Base-by-base conservation (phyloP, 1,139 yeast species). In the Geotrichum australiense region DNA sequence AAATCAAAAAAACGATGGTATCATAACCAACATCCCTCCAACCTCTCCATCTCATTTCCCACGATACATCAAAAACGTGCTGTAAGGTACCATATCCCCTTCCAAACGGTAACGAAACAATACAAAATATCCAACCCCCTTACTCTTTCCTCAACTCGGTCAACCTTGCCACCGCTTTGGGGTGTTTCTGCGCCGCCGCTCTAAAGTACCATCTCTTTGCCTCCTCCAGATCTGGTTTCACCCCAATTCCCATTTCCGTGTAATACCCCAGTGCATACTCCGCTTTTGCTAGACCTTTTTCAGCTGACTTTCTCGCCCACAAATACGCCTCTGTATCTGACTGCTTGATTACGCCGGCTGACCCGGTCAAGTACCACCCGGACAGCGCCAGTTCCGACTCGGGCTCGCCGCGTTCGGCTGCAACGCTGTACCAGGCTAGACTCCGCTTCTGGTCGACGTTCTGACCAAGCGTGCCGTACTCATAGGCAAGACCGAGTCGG, bases 321-420 rank as follows among this genome's bases (percentile, higher is more conserved):
- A 81, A 66, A 46, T 82, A 79, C 0, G 96, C 95, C 59, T 83
- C 80, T 35, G 78, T 78, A 41, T 84, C 91, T 54, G 78, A 76
- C 28, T 84, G 80, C 31, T 69, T 66, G 34, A 93, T 73, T 22
- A 86, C 66, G 0, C 82, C 85, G 10, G 76, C 73, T 3, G 83
- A 77, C 2, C 97, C 97, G 0, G 85, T 78, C 50, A 91, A 68
- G 56, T 82, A 84, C 97, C 98, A 91, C 35, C 96, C 89, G 47
- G 87, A 76, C 45, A 91, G 69, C 0, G 96, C 95, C 56, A 89
- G 68, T 71, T 89, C 89, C 5, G 95, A 91, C 55, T 85, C 85
- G 0, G 93, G 79, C 55, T 86, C 91, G 35, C 89, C 83, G 46
- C 61, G 58, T 39, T 61, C 60, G 0, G 94, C 87, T 1, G 94